These are phyloP conservation scores for Gonapodya prolifera DNA, from an alignment of 192 early-diverging fungal species.

Conservation along the genomic window DNA sequence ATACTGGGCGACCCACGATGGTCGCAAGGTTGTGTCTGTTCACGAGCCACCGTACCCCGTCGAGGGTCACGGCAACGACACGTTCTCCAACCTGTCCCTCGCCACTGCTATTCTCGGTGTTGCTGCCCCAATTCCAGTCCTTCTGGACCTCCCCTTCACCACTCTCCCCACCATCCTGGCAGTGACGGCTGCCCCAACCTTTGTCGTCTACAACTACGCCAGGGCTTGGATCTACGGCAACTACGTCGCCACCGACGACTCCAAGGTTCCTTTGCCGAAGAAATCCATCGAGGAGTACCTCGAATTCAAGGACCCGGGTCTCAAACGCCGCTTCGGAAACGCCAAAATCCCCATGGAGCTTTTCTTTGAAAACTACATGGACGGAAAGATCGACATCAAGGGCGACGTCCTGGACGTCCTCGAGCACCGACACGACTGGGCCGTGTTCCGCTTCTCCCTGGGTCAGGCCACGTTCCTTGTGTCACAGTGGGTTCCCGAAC, in stretches of 20 bases:
- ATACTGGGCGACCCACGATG: not conserved
- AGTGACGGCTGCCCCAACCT: constrained; percentile 54
- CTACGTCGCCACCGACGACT: constrained; percentile 45
- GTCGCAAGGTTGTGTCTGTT: not conserved
- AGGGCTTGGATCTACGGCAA: constrained; percentile 29
- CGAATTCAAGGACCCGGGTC: constrained; percentile 66
- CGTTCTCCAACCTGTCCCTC: constrained; percentile 64
- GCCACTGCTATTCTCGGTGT: constrained; percentile 41
- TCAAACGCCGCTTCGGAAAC: constrained; percentile 60
- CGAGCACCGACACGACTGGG: constrained; percentile 92
- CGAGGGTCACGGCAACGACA: constrained; percentile 75
- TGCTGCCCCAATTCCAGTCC: constrained; percentile 50
- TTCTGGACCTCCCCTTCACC: constrained; percentile 46
- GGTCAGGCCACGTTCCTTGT: constrained; percentile 85
- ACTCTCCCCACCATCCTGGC: constrained; percentile 43
- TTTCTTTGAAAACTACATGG: constrained; percentile 96
- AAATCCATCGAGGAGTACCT: constrained; percentile 78
- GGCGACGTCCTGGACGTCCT: constrained; percentile 75
- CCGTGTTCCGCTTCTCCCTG: constrained; percentile 71
- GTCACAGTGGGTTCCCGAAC: constrained; percentile 92
- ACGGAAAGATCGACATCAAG: constrained; percentile 84
- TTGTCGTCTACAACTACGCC: constrained; percentile 54
- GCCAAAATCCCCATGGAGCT: constrained; percentile 95
- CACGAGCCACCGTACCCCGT: constrained; percentile 40
- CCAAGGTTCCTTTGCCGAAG: constrained; percentile 63